Percentiles rank a stretch among this genome's conserved stretches.
Evolutionary conservation across 2,329 filamentous ascomycete genomes (phyloP).

Genomic region (Beauveria medogensis): DNA sequence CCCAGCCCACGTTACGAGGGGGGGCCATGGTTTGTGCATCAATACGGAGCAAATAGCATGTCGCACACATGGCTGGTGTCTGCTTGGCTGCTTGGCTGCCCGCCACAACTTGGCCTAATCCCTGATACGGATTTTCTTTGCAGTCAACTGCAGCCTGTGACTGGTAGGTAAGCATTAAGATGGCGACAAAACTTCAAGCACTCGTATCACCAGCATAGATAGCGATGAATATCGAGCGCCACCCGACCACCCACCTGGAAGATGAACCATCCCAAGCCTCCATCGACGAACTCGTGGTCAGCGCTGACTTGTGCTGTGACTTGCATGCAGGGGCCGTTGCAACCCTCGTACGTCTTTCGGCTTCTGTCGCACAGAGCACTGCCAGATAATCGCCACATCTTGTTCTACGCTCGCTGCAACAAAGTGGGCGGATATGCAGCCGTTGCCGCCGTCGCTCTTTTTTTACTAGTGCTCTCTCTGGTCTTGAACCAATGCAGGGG

Average conservation of each 20-base stretch:
- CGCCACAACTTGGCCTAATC: not conserved
- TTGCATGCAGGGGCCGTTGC: no score
- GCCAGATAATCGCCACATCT: not conserved
- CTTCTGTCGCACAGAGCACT: not conserved
- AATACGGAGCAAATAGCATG: not conserved
- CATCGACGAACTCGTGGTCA: no score
- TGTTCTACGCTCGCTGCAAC: not conserved
- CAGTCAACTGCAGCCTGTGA: not conserved
- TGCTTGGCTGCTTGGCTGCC: no score
- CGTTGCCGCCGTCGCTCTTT: not conserved
- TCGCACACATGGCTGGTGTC: not conserved
- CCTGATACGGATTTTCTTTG: not conserved
- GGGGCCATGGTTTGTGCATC: not conserved
- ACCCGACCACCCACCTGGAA: no score
- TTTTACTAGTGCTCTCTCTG: not conserved
- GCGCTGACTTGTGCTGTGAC: no score
- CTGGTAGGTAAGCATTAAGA: no score
- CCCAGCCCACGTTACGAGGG: not conserved
- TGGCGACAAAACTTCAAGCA: no score
- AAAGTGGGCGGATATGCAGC: not conserved
- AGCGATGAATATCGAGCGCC: no score
- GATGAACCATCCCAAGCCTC: no score
- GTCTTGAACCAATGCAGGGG: not conserved
- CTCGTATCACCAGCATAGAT: no score
- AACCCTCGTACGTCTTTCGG: not conserved